Evolutionary conservation across 805 yeast species (phyloP).

Genomic region (Schizosaccharomyces lindneri): DNA sequence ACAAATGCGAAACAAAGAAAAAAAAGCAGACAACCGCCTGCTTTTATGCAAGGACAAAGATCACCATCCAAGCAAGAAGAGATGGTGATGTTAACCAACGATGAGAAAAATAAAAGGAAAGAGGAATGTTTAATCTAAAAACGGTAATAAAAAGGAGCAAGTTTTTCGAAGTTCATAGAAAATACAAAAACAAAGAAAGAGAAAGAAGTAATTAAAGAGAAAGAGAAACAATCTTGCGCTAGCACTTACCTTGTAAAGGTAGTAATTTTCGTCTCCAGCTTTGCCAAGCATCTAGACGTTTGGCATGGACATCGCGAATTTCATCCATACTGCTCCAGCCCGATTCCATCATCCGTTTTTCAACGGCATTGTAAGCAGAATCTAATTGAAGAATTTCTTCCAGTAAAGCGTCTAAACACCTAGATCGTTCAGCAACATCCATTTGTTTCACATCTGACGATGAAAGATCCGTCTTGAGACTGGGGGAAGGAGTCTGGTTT

Average conservation of each 20-base stretch:
- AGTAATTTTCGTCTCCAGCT: background rate
- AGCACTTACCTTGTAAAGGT: background rate
- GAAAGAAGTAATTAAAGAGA: no score
- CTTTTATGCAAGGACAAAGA: no score
- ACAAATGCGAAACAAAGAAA: no score
- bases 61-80: no score
- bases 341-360: background rate
- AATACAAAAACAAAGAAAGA: no score
- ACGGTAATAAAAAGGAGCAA: no score
- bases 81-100: no score
- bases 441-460: background rate
- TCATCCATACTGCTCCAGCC: constrained; percentile 1
- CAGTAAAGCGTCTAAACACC: background rate
- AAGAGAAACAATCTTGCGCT: no score
- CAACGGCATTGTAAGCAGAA: background rate
- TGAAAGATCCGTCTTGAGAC: background rate
- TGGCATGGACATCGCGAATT: background rate
- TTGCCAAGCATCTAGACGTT: background rate
- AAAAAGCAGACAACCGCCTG: no score
- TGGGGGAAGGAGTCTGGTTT: background rate
- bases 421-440: background rate
- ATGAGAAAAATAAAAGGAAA: no score
- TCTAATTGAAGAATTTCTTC: background rate
- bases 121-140: no score
- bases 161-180: no score